These are phyloP conservation scores for Peltaster fructicola DNA, from an alignment of 2,329 filamentous ascomycete genomes.

Conservation along the genomic window DNA sequence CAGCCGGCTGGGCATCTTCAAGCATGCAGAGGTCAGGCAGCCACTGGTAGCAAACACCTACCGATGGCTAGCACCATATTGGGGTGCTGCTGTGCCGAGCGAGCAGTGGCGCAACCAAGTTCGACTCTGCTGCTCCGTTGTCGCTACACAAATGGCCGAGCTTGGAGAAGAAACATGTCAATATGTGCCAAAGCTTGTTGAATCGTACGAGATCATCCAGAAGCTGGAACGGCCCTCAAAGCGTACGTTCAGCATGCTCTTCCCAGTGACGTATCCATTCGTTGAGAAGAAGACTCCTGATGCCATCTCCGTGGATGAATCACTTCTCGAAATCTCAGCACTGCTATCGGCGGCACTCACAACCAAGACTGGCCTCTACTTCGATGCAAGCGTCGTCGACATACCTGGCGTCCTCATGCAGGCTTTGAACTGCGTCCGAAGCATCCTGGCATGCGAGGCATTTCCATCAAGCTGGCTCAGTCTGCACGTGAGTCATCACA, in stretches of 20 bases:
- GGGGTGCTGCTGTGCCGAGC: constrained; percentile 58
- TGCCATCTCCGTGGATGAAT: constrained; percentile 45
- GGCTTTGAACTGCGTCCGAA: constrained; percentile 69
- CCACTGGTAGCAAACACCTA: constrained; percentile 46
- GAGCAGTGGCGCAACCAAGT: constrained; percentile 89
- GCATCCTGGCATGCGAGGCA: constrained; percentile 72
- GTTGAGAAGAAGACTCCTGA: constrained; percentile 49
- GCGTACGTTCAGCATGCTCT: constrained; percentile 61
- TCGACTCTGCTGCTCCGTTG: constrained; percentile 77
- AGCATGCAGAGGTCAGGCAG: constrained; percentile 55
- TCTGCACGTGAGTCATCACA: constrained; percentile 47
- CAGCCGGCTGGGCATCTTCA: constrained; percentile 64
- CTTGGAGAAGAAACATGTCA: constrained; percentile 68
- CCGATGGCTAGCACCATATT: constrained; percentile 83
- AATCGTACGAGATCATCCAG: constrained; percentile 69
- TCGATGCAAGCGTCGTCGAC: constrained; percentile 38
- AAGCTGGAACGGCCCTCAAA: constrained; percentile 42
- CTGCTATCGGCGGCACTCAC: constrained; percentile 49
- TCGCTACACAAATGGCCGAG: constrained; percentile 66
- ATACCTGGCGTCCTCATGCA: constrained; percentile 59
- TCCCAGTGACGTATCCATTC: constrained; percentile 82
- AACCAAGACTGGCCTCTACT: constrained; percentile 13
- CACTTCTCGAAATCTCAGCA: constrained; percentile 72
- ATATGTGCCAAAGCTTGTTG: constrained; percentile 78
- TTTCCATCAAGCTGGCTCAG: constrained; percentile 86